These are phyloP conservation scores for Calocera viscosa DNA, from an alignment of 768 basidiomycete species.

Conservation along the genomic window DNA sequence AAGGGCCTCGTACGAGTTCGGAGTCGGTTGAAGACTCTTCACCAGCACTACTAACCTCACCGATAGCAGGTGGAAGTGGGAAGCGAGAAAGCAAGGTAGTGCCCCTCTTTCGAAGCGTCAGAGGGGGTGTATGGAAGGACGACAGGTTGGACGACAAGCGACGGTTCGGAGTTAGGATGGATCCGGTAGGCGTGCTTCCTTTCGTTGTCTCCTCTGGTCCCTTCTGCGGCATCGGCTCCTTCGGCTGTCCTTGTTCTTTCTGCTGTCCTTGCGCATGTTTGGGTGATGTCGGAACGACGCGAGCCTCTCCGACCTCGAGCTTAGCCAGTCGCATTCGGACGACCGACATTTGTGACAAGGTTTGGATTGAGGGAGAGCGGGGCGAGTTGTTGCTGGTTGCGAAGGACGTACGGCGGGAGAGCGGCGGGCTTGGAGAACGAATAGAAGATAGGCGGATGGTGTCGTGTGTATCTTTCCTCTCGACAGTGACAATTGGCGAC, in stretches of 20 bases:
- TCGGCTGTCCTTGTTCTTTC: background rate
- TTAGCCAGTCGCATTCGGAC: conserved; percentile 2
- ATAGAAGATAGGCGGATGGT: background rate
- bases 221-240: background rate
- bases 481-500: background rate
- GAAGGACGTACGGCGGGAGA: background rate
- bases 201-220: background rate
- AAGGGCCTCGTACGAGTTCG: background rate
- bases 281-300: background rate
- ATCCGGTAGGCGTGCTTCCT: background rate
- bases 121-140: background rate
- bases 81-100: background rate
- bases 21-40: background rate
- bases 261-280: background rate
- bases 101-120: background rate
- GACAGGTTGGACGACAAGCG: background rate
- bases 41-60: background rate
- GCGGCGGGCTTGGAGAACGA: background rate
- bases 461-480: background rate
- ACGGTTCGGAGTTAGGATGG: background rate
- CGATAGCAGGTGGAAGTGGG: background rate
- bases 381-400: conserved; percentile 1
- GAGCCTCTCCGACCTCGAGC: background rate
- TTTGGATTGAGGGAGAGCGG: background rate
- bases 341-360: background rate